phyloP scores from a whole-genome alignment of 2,329 filamentous ascomycete genomes.

The Didymella segeticola region DNA sequence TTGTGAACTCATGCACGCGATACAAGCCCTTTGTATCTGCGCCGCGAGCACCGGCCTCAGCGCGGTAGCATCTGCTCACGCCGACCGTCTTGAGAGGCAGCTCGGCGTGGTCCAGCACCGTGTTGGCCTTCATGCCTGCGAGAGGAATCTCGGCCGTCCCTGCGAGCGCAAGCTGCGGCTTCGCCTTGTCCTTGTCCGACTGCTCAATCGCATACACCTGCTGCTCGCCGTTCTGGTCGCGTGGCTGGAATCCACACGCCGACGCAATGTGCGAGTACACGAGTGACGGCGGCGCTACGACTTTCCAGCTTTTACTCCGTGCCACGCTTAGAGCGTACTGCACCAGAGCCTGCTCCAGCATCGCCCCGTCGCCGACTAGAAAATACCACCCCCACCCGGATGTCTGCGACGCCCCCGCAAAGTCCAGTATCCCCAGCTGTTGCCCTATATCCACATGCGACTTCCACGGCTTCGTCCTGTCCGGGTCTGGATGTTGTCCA shows the following conservation, averaged over 20 bases:
- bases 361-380: slow-evolving; percentile 85
- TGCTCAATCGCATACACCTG: slow-evolving; percentile 86
- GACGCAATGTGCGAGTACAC: slow-evolving; percentile 91
- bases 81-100: slow-evolving; percentile 83
- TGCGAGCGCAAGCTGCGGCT: slow-evolving; percentile 76
- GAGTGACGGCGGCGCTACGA: slow-evolving; percentile 84
- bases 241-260: slow-evolving; percentile 92
- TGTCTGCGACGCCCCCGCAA: slow-evolving; percentile 78
- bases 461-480: slow-evolving; percentile 60
- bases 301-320: slow-evolving; percentile 75
- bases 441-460: slow-evolving; percentile 88
- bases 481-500: slow-evolving; percentile 67
- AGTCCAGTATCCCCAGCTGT: slow-evolving; percentile 89
- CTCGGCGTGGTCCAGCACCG: slow-evolving; percentile 67
- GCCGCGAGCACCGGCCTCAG: slow-evolving; percentile 89
- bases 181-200: slow-evolving; percentile 63
- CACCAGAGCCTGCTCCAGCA: slow-evolving; percentile 92
- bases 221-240: slow-evolving; percentile 88
- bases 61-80: slow-evolving; percentile 90
- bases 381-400: slow-evolving; percentile 99
- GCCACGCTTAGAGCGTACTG: slow-evolving; percentile 82
- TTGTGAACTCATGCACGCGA: slow-evolving; percentile 97
- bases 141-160: slow-evolving; percentile 95
- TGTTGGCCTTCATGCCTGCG: slow-evolving; percentile 84
- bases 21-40: slow-evolving; percentile 93